phyloP scores from a whole-genome alignment of 768 basidiomycete species.

The Lepiota venenata region DNA sequence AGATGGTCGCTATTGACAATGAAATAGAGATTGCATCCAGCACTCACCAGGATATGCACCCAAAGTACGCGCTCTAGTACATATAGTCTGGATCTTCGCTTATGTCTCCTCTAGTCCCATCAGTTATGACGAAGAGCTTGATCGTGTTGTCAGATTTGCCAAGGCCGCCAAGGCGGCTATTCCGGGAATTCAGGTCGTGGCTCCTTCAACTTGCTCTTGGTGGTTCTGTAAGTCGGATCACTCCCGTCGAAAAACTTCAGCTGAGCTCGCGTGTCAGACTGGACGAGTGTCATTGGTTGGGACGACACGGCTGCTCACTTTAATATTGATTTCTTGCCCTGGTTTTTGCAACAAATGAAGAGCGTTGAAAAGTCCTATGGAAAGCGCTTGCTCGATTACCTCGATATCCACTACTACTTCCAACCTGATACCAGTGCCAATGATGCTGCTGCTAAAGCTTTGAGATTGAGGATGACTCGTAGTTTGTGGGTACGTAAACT shows the following conservation, averaged over 20 bases:
- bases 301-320: constrained; percentile 47
- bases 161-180: constrained; percentile 40
- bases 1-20: constrained; percentile 48
- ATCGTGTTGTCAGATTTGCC: constrained; percentile 39
- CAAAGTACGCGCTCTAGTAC: constrained; percentile 26
- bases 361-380: constrained; percentile 28
- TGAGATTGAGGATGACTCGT: constrained; percentile 46
- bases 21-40: constrained; percentile 53
- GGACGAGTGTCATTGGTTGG: constrained; percentile 47
- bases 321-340: constrained; percentile 53
- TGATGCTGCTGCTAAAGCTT: constrained; percentile 46
- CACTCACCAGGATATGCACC: constrained; percentile 59
- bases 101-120: constrained; percentile 30
- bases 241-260: neutral
- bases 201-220: constrained; percentile 45
- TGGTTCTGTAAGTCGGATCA: constrained; percentile 35
- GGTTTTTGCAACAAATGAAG: constrained; percentile 52
- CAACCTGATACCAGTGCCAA: constrained; percentile 50
- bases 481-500: constrained; percentile 40
- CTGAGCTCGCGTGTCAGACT: constrained; percentile 31
- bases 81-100: neutral
- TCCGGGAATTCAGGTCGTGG: constrained; percentile 40
- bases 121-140: constrained; percentile 49
- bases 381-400: constrained; percentile 47
- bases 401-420: constrained; percentile 58